Evolutionary conservation across 2,329 filamentous ascomycete species (phyloP).

Genomic region (Dactylellina drechsleri): DNA sequence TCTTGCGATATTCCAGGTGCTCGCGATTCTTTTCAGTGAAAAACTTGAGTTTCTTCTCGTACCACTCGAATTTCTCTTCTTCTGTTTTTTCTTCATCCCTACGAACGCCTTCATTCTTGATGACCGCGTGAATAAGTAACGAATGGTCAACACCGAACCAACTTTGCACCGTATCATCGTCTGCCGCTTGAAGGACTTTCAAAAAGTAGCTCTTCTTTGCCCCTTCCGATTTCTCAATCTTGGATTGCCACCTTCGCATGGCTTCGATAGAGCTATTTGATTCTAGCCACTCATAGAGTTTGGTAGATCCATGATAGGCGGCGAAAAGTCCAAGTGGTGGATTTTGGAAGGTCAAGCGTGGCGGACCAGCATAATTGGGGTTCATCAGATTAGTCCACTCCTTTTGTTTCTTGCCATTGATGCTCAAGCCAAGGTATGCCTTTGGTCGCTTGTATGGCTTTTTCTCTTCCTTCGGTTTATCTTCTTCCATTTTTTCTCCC

Average conservation of each 20-base stretch:
- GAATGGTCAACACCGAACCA: conserved; percentile 55
- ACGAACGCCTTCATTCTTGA: conserved; percentile 56
- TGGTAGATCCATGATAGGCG: conserved; percentile 19
- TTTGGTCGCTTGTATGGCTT: conserved; percentile 63
- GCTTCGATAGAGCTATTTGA: conserved; percentile 74
- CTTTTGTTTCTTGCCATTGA: conserved; percentile 76
- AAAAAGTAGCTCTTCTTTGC: conserved; percentile 22
- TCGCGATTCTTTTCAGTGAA: conserved; percentile 72
- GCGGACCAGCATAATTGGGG: conserved; percentile 61
- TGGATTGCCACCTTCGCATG: conserved; percentile 58
- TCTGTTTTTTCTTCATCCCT: neutral
- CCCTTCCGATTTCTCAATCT: conserved; percentile 11
- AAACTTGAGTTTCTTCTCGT: conserved; percentile 66
- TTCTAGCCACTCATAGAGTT: conserved; percentile 75
- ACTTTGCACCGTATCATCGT: conserved; percentile 49
- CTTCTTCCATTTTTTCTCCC: conserved; percentile 47
- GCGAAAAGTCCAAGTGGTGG: conserved; percentile 60
- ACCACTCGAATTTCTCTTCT: conserved; percentile 49
- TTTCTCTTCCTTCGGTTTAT: conserved; percentile 51
- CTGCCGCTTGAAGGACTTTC: conserved; percentile 22
- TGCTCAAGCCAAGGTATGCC: conserved; percentile 81
- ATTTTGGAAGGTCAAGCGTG: conserved; percentile 66
- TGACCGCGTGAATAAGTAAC: conserved; percentile 53
- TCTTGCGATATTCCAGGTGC: conserved; percentile 71
- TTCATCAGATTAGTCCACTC: conserved; percentile 78